Base-by-base conservation (phyloP, 495 filamentous ascomycete species). In the Daldinia caldariorum region DNA sequence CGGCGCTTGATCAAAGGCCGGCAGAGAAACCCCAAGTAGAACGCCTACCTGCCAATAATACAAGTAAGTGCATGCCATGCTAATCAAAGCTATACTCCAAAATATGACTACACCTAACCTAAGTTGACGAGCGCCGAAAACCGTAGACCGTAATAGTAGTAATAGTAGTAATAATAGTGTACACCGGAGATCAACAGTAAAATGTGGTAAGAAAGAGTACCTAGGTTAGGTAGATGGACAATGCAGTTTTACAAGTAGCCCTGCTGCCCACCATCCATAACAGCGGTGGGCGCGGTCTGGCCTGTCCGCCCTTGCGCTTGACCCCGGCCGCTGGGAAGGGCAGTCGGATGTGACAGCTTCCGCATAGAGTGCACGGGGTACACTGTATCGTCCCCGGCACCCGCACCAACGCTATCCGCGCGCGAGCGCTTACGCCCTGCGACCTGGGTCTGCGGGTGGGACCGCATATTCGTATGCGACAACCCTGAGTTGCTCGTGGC, bases 331-430 rank as follows among this genome's bases (percentile, higher is more conserved):
- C 16, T 10, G 1, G 43, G 43, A 22, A 10, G 43, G 16, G 22
- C 6, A 8, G 12, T 32, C 41, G 58, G 73, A 29, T 75, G 72
- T 45, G 72, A 72, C 5, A 75, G 69, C 66, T 74, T 74, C 22
- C 74, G 72, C 50, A 76, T 70, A 16, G 72, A 72, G 35, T 75
- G 72, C 7, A 58, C 72, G 6, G 72, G 75, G 35, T 69, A 75
- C 51, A 45, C 29, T n/a, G 65, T 62, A 18, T 73, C 74, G 13
- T 37, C 66, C 4, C 55, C 70, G 20, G 31, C 50, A 26, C 41
- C 70, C 4, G 58, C 67, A 29, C 53, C 72, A 0, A 66, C 58
- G 54, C 72, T 76, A 14, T 76, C 74, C 14, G 67, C 68, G 45
- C 72, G 69, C 39, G 64, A 62, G 16, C 74, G 37, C 69, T 74